Evolutionary conservation across 163 green algal species (phyloP).

Genomic region (Smithsoniella earleae): DNA sequence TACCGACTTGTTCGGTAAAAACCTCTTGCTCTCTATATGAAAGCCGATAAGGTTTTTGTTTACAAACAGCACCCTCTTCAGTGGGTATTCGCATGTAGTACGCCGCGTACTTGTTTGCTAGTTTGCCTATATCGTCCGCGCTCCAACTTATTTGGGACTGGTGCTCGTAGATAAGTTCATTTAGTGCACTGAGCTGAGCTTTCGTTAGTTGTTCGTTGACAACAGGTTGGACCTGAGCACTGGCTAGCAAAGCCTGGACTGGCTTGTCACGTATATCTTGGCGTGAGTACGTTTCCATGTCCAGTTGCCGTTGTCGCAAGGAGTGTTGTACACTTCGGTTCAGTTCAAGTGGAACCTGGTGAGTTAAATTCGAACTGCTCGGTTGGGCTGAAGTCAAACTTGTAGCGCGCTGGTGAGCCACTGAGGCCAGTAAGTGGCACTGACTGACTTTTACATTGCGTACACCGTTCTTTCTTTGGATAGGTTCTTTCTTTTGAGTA

Average conservation of each 20-base stretch:
- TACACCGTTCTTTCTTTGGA: background rate
- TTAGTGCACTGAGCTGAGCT: background rate
- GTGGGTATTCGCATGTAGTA: constrained; percentile 10
- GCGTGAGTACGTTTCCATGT: background rate
- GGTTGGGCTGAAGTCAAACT: background rate
- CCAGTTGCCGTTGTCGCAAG: background rate
- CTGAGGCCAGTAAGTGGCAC: background rate
- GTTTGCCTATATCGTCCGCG: background rate
- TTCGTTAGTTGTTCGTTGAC: background rate
- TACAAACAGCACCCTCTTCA: background rate
- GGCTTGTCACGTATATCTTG: background rate
- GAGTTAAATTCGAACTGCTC: background rate
- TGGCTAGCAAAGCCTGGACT: background rate
- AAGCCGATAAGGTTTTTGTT: constrained; percentile 10
- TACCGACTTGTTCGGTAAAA: background rate
- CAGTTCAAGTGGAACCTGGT: background rate
- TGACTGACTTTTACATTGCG: background rate
- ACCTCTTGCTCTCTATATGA: background rate
- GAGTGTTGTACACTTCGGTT: background rate
- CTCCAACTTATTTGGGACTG: background rate
- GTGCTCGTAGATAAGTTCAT: background rate
- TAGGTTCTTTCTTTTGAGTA: background rate
- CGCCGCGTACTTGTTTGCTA: background rate
- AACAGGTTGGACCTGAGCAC: background rate
- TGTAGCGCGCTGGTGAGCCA: background rate